Evolutionary conservation across 306 rosid genomes (phyloP).

Genomic region (Rosa chinensis): DNA sequence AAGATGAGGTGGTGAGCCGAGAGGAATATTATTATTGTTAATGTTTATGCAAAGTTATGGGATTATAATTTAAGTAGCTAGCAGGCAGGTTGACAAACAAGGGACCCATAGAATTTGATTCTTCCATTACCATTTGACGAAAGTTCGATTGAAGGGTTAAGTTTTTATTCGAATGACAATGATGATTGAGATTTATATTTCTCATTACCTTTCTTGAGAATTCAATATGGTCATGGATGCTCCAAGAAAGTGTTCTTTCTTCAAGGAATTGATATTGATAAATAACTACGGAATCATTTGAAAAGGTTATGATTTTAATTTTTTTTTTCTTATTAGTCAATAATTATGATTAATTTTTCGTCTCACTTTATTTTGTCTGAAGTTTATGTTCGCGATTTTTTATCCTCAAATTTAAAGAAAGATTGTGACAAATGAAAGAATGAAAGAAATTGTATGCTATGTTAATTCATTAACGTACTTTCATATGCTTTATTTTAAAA

Average conservation of each 20-base stretch:
- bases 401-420: background rate
- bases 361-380: background rate
- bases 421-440: background rate
- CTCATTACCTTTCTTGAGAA: background rate
- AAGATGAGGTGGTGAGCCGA: background rate
- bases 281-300: background rate
- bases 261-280: too few relatives aligned
- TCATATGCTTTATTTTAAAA: background rate
- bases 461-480: background rate
- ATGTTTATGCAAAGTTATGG: background rate
- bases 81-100: background rate
- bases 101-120: background rate
- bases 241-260: background rate
- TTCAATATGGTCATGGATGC: background rate
- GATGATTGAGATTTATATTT: background rate
- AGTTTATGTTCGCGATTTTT: background rate
- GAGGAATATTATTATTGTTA: background rate
- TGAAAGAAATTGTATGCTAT: too few relatives aligned
- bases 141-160: slow-evolving; percentile 5
- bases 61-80: background rate
- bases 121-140: background rate
- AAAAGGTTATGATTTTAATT: background rate
- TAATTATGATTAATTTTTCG: background rate
- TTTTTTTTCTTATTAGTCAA: background rate
- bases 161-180: background rate